Conservation (phyloP, 108 stramenopile genomes). For the Cyclotella baltica region DNA sequence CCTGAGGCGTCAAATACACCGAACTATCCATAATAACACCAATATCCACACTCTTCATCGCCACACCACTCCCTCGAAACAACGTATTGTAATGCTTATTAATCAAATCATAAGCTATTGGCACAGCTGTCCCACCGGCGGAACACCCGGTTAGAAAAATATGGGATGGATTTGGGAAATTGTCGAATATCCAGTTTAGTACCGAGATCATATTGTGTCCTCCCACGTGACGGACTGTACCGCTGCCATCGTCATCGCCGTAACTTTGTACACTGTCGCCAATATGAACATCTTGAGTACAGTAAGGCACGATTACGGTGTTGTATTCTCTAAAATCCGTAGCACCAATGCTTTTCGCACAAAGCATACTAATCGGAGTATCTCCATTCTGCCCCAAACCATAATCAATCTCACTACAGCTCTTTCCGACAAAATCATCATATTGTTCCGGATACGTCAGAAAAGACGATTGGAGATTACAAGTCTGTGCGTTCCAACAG, state of each 20-base stretch:
- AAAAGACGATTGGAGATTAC: slow-evolving; percentile 34
- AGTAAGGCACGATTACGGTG: slow-evolving; percentile 63
- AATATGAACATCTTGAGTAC: slow-evolving; percentile 62
- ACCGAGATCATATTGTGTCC: slow-evolving; percentile 38
- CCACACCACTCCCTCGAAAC: slow-evolving; percentile 8
- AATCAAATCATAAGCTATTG: slow-evolving; percentile 48
- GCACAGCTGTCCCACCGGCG: slow-evolving; percentile 57
- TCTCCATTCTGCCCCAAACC: not conserved
- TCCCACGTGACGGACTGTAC: slow-evolving; percentile 41
- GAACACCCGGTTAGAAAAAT: slow-evolving; percentile 56
- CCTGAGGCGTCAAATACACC: too few species aligned
- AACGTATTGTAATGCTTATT: slow-evolving; percentile 52
- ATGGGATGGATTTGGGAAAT: slow-evolving; percentile 48
- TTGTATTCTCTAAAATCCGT: slow-evolving; percentile 59
- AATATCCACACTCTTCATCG: slow-evolving; percentile 39
- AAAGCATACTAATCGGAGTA: slow-evolving; percentile 47
- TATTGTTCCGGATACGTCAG: slow-evolving; percentile 42
- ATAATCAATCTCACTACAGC: slow-evolving; percentile 44
- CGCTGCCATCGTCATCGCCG: slow-evolving; percentile 15
- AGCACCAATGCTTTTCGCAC: slow-evolving; percentile 35
- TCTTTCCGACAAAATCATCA: slow-evolving; percentile 43
- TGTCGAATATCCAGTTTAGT: slow-evolving; percentile 46
- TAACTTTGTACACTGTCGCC: slow-evolving; percentile 38
- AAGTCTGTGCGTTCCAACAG: slow-evolving; percentile 63
- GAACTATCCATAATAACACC: slow-evolving; percentile 53